Conservation (phyloP, 352 stramenopile genomes). For the Hyaloperonospora brassicae region DNA sequence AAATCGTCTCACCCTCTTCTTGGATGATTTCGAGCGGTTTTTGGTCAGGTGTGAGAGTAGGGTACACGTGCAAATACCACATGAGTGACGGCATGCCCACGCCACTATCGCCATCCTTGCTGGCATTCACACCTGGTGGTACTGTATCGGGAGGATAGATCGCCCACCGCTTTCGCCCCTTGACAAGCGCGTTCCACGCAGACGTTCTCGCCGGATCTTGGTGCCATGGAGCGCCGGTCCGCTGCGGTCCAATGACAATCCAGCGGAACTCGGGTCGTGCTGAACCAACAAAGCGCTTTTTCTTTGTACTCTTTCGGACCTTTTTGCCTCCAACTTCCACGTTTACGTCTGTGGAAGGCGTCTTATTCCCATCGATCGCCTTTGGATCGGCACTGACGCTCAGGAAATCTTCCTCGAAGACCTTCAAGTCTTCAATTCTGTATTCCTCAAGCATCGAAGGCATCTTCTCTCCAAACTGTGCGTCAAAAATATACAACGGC, state of each 20-base stretch:
- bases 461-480: slow-evolving; percentile 78
- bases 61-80: slow-evolving; percentile 84
- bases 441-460: slow-evolving; percentile 64
- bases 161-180: slow-evolving; percentile 92
- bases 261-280: slow-evolving; percentile 68
- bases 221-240: slow-evolving; percentile 90
- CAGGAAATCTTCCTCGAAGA: slow-evolving; percentile 77
- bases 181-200: slow-evolving; percentile 93
- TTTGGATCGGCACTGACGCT: slow-evolving; percentile 24
- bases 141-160: slow-evolving; percentile 88
- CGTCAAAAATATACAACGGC: slow-evolving; percentile 84
- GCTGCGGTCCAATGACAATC: slow-evolving; percentile 76
- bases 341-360: slow-evolving; percentile 19
- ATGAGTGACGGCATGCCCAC: slow-evolving; percentile 74
- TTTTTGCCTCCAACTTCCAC: slow-evolving; percentile 32
- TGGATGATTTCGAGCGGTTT: slow-evolving; percentile 83
- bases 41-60: slow-evolving; percentile 58
- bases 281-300: slow-evolving; percentile 23
- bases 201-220: slow-evolving; percentile 92
- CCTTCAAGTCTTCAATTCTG: slow-evolving; percentile 41
- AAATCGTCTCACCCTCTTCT: slow-evolving; percentile 92
- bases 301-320: slow-evolving; percentile 32
- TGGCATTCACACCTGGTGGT: slow-evolving; percentile 54
- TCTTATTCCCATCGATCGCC: slow-evolving; percentile 17
- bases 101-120: slow-evolving; percentile 51